Conservation (phyloP, 2,329 filamentous ascomycete genomes). For the Beauveria caledonica region DNA sequence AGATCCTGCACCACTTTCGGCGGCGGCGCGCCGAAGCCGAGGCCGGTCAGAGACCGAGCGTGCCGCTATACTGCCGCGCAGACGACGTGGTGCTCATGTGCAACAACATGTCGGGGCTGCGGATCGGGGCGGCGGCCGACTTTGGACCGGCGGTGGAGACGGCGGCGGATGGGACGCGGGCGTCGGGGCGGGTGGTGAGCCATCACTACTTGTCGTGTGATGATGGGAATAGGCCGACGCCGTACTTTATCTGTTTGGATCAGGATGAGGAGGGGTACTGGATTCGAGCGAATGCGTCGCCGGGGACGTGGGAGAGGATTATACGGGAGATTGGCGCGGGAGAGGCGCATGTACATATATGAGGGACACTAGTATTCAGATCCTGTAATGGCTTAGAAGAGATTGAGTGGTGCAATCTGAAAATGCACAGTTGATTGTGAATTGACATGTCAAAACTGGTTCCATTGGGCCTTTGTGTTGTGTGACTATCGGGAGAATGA, state of each 20-base stretch:
- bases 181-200: not conserved
- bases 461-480: too few species aligned
- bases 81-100: not conserved
- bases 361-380: too few species aligned
- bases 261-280: not conserved
- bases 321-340: not conserved
- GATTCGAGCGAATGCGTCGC: not conserved
- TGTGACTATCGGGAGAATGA: too few species aligned
- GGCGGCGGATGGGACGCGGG: not conserved
- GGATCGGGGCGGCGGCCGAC: not conserved
- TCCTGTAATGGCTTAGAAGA: too few species aligned
- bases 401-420: too few species aligned
- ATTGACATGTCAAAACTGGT: too few species aligned
- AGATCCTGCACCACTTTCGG: not conserved
- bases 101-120: constrained; percentile 1
- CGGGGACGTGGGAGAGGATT: not conserved
- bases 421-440: too few species aligned
- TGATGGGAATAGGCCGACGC: not conserved
- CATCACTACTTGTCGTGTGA: not conserved
- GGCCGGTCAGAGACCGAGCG: too few species aligned
- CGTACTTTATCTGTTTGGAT: not conserved
- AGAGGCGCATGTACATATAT: too few species aligned
- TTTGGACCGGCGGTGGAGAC: not conserved
- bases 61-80: not conserved
- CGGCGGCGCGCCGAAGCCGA: not conserved